These are phyloP conservation scores for Plasmodium knowlesi DNA, from an alignment of 169 alveolate species.

Conservation along the genomic window DNA sequence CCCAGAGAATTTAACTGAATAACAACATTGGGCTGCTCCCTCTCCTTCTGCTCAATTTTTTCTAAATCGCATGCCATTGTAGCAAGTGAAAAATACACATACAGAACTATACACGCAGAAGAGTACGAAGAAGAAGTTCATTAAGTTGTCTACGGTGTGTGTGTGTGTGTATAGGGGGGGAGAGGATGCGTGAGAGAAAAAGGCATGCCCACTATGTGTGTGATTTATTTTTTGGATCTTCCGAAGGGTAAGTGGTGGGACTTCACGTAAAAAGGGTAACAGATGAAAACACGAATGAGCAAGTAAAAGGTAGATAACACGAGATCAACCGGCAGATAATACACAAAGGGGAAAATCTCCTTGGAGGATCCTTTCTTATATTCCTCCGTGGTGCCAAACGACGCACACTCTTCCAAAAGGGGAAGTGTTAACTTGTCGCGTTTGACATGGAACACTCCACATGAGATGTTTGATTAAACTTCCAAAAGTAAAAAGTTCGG, in stretches of 20 bases:
- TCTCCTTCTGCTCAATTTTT: constrained; percentile 64
- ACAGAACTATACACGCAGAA: constrained; percentile 28
- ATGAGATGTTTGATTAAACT: background rate
- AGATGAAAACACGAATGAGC: background rate
- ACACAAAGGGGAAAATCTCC: background rate
- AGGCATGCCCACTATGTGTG: no score
- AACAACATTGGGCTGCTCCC: constrained; percentile 52
- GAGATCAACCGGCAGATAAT: no score
- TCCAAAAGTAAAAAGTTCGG: background rate
- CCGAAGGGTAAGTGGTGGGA: no score
- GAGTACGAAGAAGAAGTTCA: background rate
- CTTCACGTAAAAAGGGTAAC: background rate
- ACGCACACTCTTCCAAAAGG: background rate
- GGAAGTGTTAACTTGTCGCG: background rate
- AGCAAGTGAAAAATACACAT: constrained; percentile 10
- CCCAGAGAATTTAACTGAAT: constrained; percentile 57
- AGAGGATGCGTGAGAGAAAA: background rate
- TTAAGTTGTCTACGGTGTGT: background rate
- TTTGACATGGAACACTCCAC: background rate
- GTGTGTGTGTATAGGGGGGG: no score
- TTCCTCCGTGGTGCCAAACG: background rate
- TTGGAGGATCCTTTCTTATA: background rate
- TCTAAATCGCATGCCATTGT: constrained; percentile 75
- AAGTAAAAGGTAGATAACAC: background rate
- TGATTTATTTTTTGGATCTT: no score